A percentile compares a stretch with the other conserved stretches of the same genome.
Evolutionary conservation across 305 asterid genomes (phyloP).

Genomic region (Solanum aculeatissimum): DNA sequence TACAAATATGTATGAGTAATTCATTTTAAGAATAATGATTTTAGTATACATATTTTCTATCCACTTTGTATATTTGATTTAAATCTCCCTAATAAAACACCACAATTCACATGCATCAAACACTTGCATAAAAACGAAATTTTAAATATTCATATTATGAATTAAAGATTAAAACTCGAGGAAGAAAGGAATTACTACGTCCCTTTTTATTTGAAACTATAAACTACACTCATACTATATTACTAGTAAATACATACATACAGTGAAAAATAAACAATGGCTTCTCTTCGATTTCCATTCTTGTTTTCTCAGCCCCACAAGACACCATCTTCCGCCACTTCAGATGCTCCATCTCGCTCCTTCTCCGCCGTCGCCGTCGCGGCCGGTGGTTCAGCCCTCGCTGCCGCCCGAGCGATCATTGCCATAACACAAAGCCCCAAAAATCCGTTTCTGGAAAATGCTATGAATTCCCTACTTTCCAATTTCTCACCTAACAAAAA

Average conservation of each 20-base stretch:
- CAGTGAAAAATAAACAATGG: constrained; percentile 22
- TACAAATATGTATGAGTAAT: too few relatives aligned
- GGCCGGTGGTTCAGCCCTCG: constrained; percentile 21
- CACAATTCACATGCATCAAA: too few relatives aligned
- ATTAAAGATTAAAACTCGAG: neutral
- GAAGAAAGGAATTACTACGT: neutral
- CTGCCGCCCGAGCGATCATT: constrained; percentile 30
- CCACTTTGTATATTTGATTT: too few relatives aligned
- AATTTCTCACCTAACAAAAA: constrained; percentile 12
- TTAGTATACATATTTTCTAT: too few relatives aligned
- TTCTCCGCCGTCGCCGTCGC: constrained; percentile 14
- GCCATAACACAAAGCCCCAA: constrained; percentile 29
- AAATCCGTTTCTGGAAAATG: constrained; percentile 24
- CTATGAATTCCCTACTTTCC: constrained; percentile 32
- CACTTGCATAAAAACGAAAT: too few relatives aligned
- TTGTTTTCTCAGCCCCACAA: constrained; percentile 66
- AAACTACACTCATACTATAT: neutral
- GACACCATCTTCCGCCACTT: constrained; percentile 25
- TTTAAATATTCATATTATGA: neutral
- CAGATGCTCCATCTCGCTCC: constrained; percentile 19
- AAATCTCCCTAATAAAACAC: too few relatives aligned
- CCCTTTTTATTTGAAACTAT: neutral
- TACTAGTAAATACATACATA: neutral
- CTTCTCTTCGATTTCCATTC: constrained; percentile 74
- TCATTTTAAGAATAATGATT: neutral